A percentile compares a stretch with the other conserved stretches of the same genome.
Conservation (phyloP, 1,284 basidiomycete species). For the Ustilago crameri region DNA sequence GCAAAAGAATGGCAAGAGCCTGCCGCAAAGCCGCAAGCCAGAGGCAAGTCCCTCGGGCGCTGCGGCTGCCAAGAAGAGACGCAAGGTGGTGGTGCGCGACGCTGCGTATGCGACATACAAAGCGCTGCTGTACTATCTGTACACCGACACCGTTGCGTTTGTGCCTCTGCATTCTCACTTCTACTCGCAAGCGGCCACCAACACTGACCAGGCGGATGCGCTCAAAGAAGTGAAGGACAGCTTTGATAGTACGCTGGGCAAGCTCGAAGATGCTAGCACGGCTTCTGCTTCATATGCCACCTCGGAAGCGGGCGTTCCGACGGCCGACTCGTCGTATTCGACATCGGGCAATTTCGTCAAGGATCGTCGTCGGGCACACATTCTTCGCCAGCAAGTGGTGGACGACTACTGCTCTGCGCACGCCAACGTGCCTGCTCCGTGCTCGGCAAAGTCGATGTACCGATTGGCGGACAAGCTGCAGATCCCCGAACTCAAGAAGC, state of each 20-base stretch:
- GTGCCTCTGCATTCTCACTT: constrained; percentile 80
- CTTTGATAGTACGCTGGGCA: constrained; percentile 1
- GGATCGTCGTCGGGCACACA: constrained; percentile 32
- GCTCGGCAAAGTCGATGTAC: constrained; percentile 88
- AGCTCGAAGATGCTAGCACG: constrained; percentile 1
- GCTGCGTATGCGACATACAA: constrained; percentile 84
- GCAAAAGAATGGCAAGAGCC: not conserved
- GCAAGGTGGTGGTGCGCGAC: constrained; percentile 74
- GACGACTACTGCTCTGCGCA: constrained; percentile 63
- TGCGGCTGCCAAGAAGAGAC: constrained; percentile 31
- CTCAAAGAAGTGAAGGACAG: not conserved
- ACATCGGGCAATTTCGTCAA: constrained; percentile 19
- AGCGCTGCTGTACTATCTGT: constrained; percentile 84
- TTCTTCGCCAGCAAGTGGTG: constrained; percentile 44
- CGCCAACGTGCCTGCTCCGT: constrained; percentile 77
- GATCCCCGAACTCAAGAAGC: constrained; percentile 76
- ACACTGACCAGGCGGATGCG: constrained; percentile 9
- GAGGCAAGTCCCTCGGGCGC: constrained; percentile 1
- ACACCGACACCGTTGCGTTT: constrained; percentile 84
- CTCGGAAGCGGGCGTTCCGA: constrained; percentile 8
- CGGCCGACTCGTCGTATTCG: not conserved
- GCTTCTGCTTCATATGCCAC: constrained; percentile 1
- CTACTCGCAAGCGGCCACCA: constrained; percentile 45
- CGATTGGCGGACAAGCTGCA: constrained; percentile 78
- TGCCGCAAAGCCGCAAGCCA: constrained; percentile 26